A percentile compares a stretch with the other conserved stretches of the same genome.
These are phyloP conservation scores for Septoria linicola DNA, from an alignment of 2,329 filamentous ascomycete genomes.

Conservation along the genomic window DNA sequence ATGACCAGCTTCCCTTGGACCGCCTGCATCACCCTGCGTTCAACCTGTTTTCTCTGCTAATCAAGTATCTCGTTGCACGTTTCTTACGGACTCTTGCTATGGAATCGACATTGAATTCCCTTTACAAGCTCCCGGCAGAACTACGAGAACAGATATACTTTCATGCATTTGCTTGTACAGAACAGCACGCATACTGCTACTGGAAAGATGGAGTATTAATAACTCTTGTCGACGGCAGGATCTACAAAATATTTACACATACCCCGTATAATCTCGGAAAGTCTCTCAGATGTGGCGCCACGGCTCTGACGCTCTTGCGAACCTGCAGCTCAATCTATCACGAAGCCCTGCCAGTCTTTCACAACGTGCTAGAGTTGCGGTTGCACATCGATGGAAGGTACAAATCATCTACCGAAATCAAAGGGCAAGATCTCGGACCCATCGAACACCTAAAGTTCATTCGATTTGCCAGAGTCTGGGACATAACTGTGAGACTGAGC, in stretches of 20 bases:
- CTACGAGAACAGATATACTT: slow-evolving; percentile 36
- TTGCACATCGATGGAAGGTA: slow-evolving; percentile 23
- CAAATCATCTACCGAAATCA: slow-evolving; percentile 16
- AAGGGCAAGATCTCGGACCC: slow-evolving; percentile 19
- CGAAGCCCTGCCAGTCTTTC: slow-evolving; percentile 48
- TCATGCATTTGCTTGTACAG: slow-evolving; percentile 25
- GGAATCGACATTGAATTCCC: neutral
- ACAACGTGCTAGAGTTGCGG: slow-evolving; percentile 26
- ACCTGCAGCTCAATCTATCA: slow-evolving; percentile 44
- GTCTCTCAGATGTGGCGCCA: slow-evolving; percentile 15
- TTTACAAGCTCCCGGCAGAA: slow-evolving; percentile 33
- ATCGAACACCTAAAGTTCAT: slow-evolving; percentile 14
- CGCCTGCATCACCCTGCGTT: too few species aligned
- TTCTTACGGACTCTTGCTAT: too few species aligned
- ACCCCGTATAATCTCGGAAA: slow-evolving; percentile 15
- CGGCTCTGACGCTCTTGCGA: slow-evolving; percentile 39
- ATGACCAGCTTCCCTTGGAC: too few species aligned
- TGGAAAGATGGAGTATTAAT: slow-evolving; percentile 22
- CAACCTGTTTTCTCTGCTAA: too few species aligned
- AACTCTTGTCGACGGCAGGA: slow-evolving; percentile 25
- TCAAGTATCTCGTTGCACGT: neutral
- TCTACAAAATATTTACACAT: slow-evolving; percentile 40
- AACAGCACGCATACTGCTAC: slow-evolving; percentile 22
- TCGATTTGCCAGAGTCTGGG: slow-evolving; percentile 17
- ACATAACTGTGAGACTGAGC: slow-evolving; percentile 17